Conservation (phyloP, 2,329 filamentous ascomycete species). For the Rhinocladiella similis region DNA sequence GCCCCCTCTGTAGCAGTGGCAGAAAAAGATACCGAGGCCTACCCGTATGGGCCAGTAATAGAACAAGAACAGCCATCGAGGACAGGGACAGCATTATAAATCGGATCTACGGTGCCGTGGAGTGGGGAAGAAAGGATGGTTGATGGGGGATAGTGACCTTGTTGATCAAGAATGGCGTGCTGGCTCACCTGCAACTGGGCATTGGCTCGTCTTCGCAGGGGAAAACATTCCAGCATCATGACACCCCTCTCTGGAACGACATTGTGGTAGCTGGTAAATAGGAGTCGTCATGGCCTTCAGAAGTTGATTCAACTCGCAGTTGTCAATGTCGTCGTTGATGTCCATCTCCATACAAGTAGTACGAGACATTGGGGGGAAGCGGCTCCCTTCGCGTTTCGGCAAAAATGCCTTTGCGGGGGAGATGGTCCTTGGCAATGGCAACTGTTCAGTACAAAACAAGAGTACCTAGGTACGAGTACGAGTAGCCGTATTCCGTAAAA, state of each 20-base stretch:
- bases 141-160: neutral
- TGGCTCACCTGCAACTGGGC: neutral
- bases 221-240: too few species aligned
- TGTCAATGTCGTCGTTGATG: too few species aligned
- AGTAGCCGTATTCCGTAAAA: too few species aligned
- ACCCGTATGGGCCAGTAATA: neutral
- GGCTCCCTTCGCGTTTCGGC: too few species aligned
- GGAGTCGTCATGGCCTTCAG: too few species aligned
- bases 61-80: neutral
- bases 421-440: neutral
- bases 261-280: too few species aligned
- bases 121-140: neutral
- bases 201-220: neutral
- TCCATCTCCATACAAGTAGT: too few species aligned
- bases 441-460: neutral
- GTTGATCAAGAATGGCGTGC: neutral
- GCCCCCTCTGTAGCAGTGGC: neutral
- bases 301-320: too few species aligned
- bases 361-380: too few species aligned
- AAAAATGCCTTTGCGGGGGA: too few species aligned
- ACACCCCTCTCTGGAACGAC: too few species aligned
- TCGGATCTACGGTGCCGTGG: slow-evolving; percentile 1
- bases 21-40: neutral
- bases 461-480: too few species aligned
- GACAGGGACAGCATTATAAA: slow-evolving; percentile 1